Evolutionary conservation across 2,329 filamentous ascomycete genomes (phyloP), one percentile per base, ranked within the genome.

Genomic region (Lecanoromycetidae sp.): DNA sequence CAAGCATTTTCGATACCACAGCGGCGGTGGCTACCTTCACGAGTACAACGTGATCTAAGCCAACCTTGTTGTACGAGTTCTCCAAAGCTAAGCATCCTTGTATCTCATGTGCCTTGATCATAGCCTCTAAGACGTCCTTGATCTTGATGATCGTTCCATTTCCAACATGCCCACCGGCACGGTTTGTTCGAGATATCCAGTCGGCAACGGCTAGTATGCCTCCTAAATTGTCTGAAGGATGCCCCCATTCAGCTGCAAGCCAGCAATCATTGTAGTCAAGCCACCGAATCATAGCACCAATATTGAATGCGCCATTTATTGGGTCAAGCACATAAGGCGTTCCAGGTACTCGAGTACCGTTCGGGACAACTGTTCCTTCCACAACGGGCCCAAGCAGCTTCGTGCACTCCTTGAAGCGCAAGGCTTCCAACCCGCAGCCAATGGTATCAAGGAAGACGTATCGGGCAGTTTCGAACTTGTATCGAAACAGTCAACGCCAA

Each of bases 241-340:
- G 91, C 50, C 91, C 91, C 91, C 91, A 98, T 72, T 98, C 91
- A 48, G 91, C 91, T 36, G 90, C 91, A 55, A 96, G 76, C 91
- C 90, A 98, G 79, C 91, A 96, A 77, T 98, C 91, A 67, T 98
- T 98, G 78, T 96, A 98, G 72, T 98, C 91, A 60, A 98, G 79
- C 91, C 91, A 98, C 63, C 91, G 79, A 71, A 98, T 94, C 82
- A 94, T 94, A 60, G 91, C 84, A 59, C 91, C 91, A 59, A 98
- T 96, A 76, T 96, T 96, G 79, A 98, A 96, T 55, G 91, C 91
- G 54, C 83, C 91, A 60, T 90, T 90, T 63, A 96, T 80, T 32
- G 91, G 91, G 65, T 96, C 91, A 57, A 98, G 80, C 69, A 93
- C 82, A 71, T 90, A 96, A 57, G 84, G 79, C 26, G 91, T 96